Percentiles rank a stretch among this genome's conserved stretches.
Conservation (phyloP, 768 basidiomycete species). For the Auricularia cornea region DNA sequence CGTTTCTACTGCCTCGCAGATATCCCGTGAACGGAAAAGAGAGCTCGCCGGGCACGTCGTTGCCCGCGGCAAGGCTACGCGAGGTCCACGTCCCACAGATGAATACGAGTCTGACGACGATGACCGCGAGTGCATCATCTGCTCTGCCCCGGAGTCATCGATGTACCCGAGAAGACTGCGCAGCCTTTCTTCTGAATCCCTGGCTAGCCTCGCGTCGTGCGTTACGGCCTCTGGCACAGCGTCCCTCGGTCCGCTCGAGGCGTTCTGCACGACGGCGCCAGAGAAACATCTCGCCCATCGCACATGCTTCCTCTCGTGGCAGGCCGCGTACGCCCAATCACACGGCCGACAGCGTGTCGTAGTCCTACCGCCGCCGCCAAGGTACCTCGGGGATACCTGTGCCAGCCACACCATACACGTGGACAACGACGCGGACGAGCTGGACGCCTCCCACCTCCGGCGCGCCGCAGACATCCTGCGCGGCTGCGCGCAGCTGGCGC, state of each 20-base stretch:
- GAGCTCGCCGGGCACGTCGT: slow-evolving; percentile 4
- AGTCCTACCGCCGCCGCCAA: not conserved
- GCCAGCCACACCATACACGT: not conserved
- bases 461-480: not conserved
- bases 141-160: slow-evolving; percentile 13
- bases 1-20: slow-evolving; percentile 2
- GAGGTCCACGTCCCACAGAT: slow-evolving; percentile 1
- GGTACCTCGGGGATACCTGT: not conserved
- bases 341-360: not conserved
- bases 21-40: slow-evolving; percentile 5
- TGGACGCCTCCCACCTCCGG: not conserved
- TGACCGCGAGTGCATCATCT: slow-evolving; percentile 16
- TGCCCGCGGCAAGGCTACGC: not conserved
- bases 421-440: not conserved
- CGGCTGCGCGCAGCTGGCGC: not conserved
- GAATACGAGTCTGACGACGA: slow-evolving; percentile 6
- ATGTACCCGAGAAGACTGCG: slow-evolving; percentile 7
- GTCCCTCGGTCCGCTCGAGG: slow-evolving; percentile 15
- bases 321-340: slow-evolving; percentile 9
- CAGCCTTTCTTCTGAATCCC: slow-evolving; percentile 6
- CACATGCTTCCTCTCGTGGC: slow-evolving; percentile 17
- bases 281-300: slow-evolving; percentile 17
- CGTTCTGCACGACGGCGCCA: slow-evolving; percentile 16
- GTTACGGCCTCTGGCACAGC: not conserved
- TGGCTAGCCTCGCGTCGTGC: slow-evolving; percentile 2